Conservation (phyloP, 1,284 basidiomycete species). For the Malassezia brasiliensis region DNA sequence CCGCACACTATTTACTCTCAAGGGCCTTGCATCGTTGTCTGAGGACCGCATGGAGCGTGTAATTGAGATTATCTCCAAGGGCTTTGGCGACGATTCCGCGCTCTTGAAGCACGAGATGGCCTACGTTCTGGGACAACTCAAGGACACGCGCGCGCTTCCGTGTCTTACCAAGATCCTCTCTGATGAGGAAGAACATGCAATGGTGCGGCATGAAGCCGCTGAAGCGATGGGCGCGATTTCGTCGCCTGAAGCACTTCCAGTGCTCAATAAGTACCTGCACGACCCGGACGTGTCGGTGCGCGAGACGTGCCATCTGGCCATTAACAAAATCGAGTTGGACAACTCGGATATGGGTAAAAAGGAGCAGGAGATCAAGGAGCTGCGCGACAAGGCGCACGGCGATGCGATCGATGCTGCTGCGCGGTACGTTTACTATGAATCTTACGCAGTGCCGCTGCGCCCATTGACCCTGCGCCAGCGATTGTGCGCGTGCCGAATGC, state of each 20-base stretch:
- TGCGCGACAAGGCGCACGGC: slow-evolving; percentile 19
- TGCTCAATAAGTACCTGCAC: slow-evolving; percentile 64
- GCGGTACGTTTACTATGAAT: not conserved
- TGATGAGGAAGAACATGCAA: slow-evolving; percentile 68
- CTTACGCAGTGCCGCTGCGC: slow-evolving; percentile 55
- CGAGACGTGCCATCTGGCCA: slow-evolving; percentile 95
- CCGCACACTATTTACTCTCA: slow-evolving; percentile 83
- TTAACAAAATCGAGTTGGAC: slow-evolving; percentile 90
- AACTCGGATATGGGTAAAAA: slow-evolving; percentile 50
- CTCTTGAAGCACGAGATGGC: slow-evolving; percentile 94
- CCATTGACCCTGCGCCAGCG: slow-evolving; percentile 86
- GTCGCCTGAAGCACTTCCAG: slow-evolving; percentile 58
- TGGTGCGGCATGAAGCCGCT: slow-evolving; percentile 98
- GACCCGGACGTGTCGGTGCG: slow-evolving; percentile 72
- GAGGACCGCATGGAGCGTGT: slow-evolving; percentile 51
- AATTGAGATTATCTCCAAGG: slow-evolving; percentile 74
- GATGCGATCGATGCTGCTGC: slow-evolving; percentile 14
- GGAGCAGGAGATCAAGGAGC: slow-evolving; percentile 48
- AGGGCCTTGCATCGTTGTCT: slow-evolving; percentile 57
- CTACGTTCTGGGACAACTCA: slow-evolving; percentile 91
- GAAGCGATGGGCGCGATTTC: slow-evolving; percentile 96
- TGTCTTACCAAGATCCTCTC: slow-evolving; percentile 67
- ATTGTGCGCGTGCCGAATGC: slow-evolving; percentile 29
- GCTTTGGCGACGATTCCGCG: slow-evolving; percentile 75
- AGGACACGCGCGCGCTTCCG: slow-evolving; percentile 64